Evolutionary conservation across 2,329 filamentous ascomycete genomes (phyloP), one percentile per base, ranked within the genome.

Genomic region (Aspergillus sp.): DNA sequence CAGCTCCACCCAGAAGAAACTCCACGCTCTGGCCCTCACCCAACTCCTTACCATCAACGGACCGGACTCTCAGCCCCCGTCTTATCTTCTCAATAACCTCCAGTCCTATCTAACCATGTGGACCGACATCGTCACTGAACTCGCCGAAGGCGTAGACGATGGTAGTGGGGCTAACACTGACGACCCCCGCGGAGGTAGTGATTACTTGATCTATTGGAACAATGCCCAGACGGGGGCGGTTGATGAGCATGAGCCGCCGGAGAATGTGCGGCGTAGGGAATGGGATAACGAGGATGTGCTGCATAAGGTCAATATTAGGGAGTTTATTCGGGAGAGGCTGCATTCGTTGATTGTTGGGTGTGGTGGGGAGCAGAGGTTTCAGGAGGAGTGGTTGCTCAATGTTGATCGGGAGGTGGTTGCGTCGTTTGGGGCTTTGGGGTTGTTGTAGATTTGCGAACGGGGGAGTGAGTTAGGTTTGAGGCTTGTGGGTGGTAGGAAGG

Each of bases 31-130:
- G 3, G 80, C 76, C 4, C 70, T 82, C 6, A 82, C 80, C 3
- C 75, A 78, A 47, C 72, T 82, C 5, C 74, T 82, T 21, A 70
- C 75, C 15, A 65, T 78, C 4, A 76, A 73, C 55, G 72, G 70
- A 5, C 69, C 72, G 1, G 66, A 74, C 12, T 68, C 72, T 8
- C 70, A 77, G 23, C 74, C 79, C 8, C 76, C 80, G 2, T 12
- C 67, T 3, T 77, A 77, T 58, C 72, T 81, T 43, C 72, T 81
- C 47, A 75, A 75, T 21, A 72, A 79, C 32, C 67, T 82, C 23
- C 80, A 82, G 63, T 78, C 77, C 4, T 78, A 81, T 51, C 70
- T 82, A 12, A 79, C 71, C 5, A 69, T 80, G 28, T 82, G 79
- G 79, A 81, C 79, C 2, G 78, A 81, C 60, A 72, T 80, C 21